These are phyloP conservation scores for Aspergillus hiratsukae DNA, from an alignment of 2,329 filamentous ascomycete species.

Conservation along the genomic window DNA sequence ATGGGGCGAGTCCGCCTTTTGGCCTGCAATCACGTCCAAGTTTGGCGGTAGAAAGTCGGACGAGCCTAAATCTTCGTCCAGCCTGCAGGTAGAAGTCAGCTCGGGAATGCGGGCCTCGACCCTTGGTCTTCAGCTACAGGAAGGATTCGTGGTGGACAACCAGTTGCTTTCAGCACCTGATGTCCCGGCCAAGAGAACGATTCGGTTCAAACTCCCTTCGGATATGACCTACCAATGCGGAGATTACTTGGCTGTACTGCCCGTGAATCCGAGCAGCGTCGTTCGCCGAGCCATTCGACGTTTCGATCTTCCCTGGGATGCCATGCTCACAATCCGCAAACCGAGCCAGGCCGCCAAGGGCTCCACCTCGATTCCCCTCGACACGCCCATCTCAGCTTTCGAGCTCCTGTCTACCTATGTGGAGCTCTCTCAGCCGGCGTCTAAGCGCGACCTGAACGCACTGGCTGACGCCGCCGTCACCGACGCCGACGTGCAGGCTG, in stretches of 20 bases:
- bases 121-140: conserved; percentile 60
- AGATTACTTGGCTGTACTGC: conserved; percentile 71
- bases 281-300: conserved; percentile 59
- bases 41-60: conserved; percentile 24
- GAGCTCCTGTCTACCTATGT: conserved; percentile 67
- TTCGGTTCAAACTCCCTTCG: conserved; percentile 64
- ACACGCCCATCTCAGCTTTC: conserved; percentile 55
- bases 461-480: conserved; percentile 44
- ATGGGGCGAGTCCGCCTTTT: conserved; percentile 60
- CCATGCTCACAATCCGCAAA: conserved; percentile 58
- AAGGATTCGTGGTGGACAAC: conserved; percentile 56
- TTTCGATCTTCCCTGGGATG: conserved; percentile 67
- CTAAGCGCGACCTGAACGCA: conserved; percentile 56
- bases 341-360: conserved; percentile 42
- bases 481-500: conserved; percentile 46
- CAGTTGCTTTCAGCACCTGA: conserved; percentile 48
- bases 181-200: conserved; percentile 57
- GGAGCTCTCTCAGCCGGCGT: conserved; percentile 68
- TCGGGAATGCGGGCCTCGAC: conserved; percentile 51
- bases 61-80: conserved; percentile 31
- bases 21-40: conserved; percentile 46
- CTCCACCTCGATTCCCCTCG: conserved; percentile 46
- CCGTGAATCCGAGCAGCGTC: conserved; percentile 61
- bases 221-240: conserved; percentile 65
- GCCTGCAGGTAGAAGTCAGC: conserved; percentile 47